Percentiles rank a stretch among this genome's conserved stretches.
These are phyloP conservation scores for Fusarium sp. DNA, from an alignment of 2,329 filamentous ascomycete genomes.

Conservation along the genomic window DNA sequence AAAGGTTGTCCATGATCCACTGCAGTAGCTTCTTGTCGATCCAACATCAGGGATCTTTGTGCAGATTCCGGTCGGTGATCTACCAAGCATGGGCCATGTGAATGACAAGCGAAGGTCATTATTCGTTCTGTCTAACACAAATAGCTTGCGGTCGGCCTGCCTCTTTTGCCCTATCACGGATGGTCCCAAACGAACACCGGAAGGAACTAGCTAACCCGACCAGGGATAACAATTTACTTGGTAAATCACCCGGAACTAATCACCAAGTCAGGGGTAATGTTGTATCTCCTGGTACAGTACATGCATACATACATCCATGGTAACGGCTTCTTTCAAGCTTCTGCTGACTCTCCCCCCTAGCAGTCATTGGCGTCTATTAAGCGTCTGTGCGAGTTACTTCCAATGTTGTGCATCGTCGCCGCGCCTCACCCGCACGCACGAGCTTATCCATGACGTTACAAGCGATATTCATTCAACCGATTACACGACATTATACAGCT, in stretches of 20 bases:
- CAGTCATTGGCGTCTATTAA: conserved; percentile 19
- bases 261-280: conserved; percentile 37
- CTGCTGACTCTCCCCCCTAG: conserved; percentile 20
- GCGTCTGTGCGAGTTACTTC: conserved; percentile 33
- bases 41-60: conserved; percentile 26
- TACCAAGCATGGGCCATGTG: conserved; percentile 31
- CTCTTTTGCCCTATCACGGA: conserved; percentile 25
- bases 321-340: conserved; percentile 33
- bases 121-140: conserved; percentile 30
- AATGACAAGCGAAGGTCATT: conserved; percentile 27
- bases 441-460: conserved; percentile 24
- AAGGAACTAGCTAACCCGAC: conserved; percentile 15
- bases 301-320: too few species aligned
- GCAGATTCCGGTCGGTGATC: conserved; percentile 35
- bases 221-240: conserved; percentile 33
- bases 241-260: conserved; percentile 33
- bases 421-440: conserved; percentile 40
- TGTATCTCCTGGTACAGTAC: too few species aligned
- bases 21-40: conserved; percentile 33
- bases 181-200: conserved; percentile 11
- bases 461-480: neutral
- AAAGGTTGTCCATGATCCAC: conserved; percentile 24
- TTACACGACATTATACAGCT: neutral
- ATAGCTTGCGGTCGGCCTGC: conserved; percentile 37
- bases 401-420: conserved; percentile 40